phyloP scores from a whole-genome alignment of 768 basidiomycete genomes.

The Lepiota venenata region DNA sequence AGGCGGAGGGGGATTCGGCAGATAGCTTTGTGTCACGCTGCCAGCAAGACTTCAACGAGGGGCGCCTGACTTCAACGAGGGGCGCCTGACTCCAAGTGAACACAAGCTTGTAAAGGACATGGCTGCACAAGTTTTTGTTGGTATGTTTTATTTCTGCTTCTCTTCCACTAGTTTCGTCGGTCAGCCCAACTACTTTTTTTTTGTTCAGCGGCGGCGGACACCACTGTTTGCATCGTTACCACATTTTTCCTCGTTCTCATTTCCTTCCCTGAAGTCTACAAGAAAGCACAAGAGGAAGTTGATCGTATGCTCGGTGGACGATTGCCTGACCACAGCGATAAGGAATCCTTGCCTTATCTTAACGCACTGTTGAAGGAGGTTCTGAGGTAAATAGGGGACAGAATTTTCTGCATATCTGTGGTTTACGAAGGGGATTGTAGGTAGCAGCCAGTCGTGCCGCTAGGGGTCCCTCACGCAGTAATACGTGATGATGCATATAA shows the following conservation, averaged over 20 bases:
- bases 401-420: not conserved
- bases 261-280: conserved; percentile 15
- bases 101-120: no score
- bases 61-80: no score
- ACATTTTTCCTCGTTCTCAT: conserved; percentile 16
- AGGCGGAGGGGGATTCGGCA: no score
- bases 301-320: conserved; percentile 17
- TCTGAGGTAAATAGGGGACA: conserved; percentile 5
- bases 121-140: no score
- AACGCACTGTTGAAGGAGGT: conserved; percentile 17
- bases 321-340: conserved; percentile 16
- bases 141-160: no score
- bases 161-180: no score
- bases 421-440: not conserved
- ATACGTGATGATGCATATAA: conserved; percentile 12
- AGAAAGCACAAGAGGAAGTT: conserved; percentile 19
- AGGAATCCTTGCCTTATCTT: conserved; percentile 15
- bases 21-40: no score
- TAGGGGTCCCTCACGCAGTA: conserved; percentile 7
- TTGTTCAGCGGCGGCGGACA: conserved; percentile 15
- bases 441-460: not conserved
- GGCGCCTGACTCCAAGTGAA: no score
- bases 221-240: conserved; percentile 12
- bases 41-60: no score
- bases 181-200: not conserved